phyloP scores from a whole-genome alignment of 176 grass and related monocot species.

The Stipa capillata region DNA sequence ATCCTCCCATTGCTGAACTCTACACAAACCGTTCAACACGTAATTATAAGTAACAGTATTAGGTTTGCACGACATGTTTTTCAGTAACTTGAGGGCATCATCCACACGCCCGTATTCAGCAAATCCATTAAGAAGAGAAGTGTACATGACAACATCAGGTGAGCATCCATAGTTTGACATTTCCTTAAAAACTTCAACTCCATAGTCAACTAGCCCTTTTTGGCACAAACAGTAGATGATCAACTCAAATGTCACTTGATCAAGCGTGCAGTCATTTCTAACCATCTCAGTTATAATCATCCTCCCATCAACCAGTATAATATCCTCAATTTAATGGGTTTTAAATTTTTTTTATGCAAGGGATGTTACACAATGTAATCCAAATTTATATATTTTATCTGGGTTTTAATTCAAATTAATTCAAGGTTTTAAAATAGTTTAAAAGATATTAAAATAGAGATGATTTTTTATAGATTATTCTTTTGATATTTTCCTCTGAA shows the following conservation, averaged over 20 bases:
- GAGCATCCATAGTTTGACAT: not conserved
- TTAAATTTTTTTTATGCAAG: too few relatives aligned
- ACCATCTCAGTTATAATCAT: not conserved
- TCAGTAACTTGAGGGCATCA: not conserved
- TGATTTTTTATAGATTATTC: too few relatives aligned
- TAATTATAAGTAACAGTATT: slow-evolving; percentile 4
- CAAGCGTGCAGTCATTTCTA: not conserved
- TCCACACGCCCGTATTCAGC: not conserved
- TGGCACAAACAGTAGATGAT: not conserved
- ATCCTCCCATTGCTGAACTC: not conserved
- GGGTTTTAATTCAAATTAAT: too few relatives aligned
- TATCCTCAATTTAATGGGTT: too few relatives aligned
- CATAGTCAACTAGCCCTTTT: not conserved
- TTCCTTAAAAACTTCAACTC: not conserved
- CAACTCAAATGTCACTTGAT: not conserved
- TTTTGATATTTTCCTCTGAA: too few relatives aligned
- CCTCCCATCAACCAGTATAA: slow-evolving; percentile 1
- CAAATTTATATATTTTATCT: too few relatives aligned
- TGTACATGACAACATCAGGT: not conserved
- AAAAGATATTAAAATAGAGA: too few relatives aligned
- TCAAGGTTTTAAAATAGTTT: too few relatives aligned
- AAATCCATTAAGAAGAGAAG: not conserved
- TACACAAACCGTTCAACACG: slow-evolving; percentile 11
- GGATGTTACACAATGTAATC: too few relatives aligned
- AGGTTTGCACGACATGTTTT: not conserved